These are phyloP conservation scores for Amylocarpus encephaloides DNA, from an alignment of 2,329 filamentous ascomycete species.

Conservation along the genomic window DNA sequence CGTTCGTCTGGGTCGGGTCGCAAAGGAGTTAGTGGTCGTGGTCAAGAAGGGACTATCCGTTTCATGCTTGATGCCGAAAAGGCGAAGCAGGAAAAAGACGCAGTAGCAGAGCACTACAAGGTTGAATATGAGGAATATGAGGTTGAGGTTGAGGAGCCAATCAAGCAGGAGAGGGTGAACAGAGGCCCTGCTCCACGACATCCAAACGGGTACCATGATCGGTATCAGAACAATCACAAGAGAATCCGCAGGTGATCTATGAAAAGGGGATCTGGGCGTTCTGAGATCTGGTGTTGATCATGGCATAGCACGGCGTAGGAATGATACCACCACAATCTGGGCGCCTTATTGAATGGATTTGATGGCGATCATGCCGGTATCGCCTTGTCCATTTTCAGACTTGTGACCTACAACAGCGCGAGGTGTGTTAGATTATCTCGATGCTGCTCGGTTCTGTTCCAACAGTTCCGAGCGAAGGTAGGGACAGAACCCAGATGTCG, in stretches of 20 bases:
- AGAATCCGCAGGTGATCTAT: constrained; percentile 1
- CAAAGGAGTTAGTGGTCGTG: constrained; percentile 21
- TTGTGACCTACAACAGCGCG: too few species aligned
- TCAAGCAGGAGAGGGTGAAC: constrained; percentile 18
- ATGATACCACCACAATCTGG: constrained; percentile 1
- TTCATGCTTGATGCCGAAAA: constrained; percentile 82
- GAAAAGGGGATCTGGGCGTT: background rate
- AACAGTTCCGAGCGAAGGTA: too few species aligned
- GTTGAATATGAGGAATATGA: constrained; percentile 73
- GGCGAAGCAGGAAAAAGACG: constrained; percentile 63
- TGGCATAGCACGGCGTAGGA: background rate
- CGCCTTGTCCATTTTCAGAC: background rate
- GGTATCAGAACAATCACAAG: constrained; percentile 5
- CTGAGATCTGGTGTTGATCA: background rate
- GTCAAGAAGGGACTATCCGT: constrained; percentile 69
- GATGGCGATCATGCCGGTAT: background rate
- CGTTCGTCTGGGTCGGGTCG: constrained; percentile 26
- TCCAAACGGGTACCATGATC: constrained; percentile 6
- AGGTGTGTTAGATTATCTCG: too few species aligned
- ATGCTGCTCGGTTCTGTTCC: too few species aligned
- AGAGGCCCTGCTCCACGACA: constrained; percentile 2
- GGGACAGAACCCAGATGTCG: too few species aligned
- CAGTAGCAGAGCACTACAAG: constrained; percentile 62
- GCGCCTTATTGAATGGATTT: background rate
- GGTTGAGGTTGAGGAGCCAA: constrained; percentile 65